Percentiles rank a stretch among this genome's conserved stretches.
These are phyloP conservation scores for Acanthamoeba healyi DNA, from an alignment of 208 protist genomes.

Conservation along the genomic window DNA sequence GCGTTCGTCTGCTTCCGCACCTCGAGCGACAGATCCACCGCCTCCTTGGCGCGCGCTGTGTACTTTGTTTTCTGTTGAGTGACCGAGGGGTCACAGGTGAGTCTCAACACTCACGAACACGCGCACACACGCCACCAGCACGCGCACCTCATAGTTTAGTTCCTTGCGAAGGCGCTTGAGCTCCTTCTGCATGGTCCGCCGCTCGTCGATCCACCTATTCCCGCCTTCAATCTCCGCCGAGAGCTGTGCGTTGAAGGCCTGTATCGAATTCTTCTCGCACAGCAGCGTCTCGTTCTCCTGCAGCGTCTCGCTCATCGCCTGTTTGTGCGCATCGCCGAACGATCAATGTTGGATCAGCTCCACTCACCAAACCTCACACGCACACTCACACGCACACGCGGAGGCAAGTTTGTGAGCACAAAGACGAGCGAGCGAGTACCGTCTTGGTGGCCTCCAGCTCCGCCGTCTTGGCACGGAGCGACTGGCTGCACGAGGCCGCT, in stretches of 20 bases:
- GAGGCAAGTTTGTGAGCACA: no score
- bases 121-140: neutral
- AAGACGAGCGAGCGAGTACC: neutral
- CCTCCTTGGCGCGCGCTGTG: neutral
- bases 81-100: no score
- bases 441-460: neutral
- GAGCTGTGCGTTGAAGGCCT: neutral
- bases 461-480: neutral
- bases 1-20: neutral
- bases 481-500: neutral
- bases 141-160: constrained; percentile 1
- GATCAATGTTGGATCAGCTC: neutral
- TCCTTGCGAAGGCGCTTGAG: constrained; percentile 15
- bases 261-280: neutral
- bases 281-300: neutral
- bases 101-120: no score
- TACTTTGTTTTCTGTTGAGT: neutral
- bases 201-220: neutral
- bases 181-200: neutral
- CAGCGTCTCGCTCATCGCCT: neutral
- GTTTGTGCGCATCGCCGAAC: neutral
- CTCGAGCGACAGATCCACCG: neutral
- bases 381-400: no score
- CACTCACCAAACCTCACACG: no score
- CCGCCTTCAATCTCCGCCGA: neutral